Percentiles rank a stretch among this genome's conserved stretches.
phyloP scores from a whole-genome alignment of 257 asterid species.

The Forsythia viridissima region DNA sequence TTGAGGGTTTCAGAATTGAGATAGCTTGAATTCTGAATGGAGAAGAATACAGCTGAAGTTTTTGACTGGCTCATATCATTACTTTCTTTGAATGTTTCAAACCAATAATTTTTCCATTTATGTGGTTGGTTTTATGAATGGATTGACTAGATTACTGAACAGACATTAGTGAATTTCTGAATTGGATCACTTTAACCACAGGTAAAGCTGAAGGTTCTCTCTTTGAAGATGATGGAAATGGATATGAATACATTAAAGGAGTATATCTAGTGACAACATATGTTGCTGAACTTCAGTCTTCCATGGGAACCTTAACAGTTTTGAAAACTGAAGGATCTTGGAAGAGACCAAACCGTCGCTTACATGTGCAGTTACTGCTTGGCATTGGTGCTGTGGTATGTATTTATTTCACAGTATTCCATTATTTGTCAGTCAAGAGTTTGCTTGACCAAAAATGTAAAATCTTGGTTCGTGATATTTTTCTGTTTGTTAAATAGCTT shows the following conservation, averaged over 20 bases:
- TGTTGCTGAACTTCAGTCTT: conserved; percentile 67
- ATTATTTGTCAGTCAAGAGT: conserved; percentile 13
- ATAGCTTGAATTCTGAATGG: neutral
- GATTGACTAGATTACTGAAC: neutral
- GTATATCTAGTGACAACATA: conserved; percentile 79
- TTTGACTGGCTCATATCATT: neutral
- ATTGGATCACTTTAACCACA: conserved; percentile 32
- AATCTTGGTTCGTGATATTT: neutral
- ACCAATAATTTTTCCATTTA: neutral
- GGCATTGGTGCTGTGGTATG: conserved; percentile 77
- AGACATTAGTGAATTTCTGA: neutral
- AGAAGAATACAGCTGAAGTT: neutral
- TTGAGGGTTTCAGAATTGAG: neutral
- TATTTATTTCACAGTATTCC: conserved; percentile 1
- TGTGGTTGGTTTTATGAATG: neutral
- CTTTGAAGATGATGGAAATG: conserved; percentile 92
- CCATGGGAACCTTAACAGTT: conserved; percentile 64
- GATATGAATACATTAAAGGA: conserved; percentile 70
- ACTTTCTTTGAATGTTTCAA: neutral
- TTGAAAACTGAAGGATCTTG: conserved; percentile 73
- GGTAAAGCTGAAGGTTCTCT: conserved; percentile 91
- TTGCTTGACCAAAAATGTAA: neutral
- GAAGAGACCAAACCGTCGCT: conserved; percentile 79
- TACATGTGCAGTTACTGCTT: conserved; percentile 71
- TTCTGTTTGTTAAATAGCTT: conserved; percentile 41